Evolutionary conservation across 2,329 filamentous ascomycete species (phyloP).

Genomic region (Diaporthe helianthi): DNA sequence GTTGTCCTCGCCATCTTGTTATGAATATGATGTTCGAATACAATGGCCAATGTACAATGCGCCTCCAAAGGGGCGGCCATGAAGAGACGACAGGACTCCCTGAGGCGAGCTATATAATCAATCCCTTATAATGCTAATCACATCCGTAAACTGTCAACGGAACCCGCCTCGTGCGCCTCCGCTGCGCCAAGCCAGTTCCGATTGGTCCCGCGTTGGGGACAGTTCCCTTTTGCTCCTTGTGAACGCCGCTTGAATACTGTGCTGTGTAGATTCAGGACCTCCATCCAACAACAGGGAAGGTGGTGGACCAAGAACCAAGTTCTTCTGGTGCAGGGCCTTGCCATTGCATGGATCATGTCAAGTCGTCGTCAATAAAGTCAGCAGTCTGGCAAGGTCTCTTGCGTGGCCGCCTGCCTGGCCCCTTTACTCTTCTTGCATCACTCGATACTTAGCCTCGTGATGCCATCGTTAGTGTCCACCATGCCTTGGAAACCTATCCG

Average conservation of each 20-base stretch:
- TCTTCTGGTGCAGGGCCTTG: background rate
- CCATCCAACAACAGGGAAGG: background rate
- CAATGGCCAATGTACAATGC: background rate
- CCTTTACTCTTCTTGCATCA: slow-evolving; percentile 47
- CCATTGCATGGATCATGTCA: background rate
- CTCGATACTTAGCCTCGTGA: slow-evolving; percentile 98
- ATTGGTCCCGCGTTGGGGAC: background rate
- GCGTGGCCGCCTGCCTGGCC: background rate
- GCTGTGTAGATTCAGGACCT: background rate
- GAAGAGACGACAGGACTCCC: background rate
- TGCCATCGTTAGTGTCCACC: slow-evolving; percentile 91
- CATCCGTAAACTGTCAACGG: background rate
- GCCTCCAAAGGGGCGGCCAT: background rate
- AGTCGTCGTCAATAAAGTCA: background rate
- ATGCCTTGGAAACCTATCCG: slow-evolving; percentile 88
- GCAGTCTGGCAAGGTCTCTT: background rate
- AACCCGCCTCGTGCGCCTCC: background rate
- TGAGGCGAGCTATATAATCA: background rate
- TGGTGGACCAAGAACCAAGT: background rate
- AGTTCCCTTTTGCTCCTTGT: background rate
- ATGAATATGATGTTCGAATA: background rate
- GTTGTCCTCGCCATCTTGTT: background rate
- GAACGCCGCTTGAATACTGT: slow-evolving; percentile 22
- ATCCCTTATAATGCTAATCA: slow-evolving; percentile 13
- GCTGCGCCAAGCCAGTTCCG: background rate